Percentiles rank a stretch among this genome's conserved stretches.
Evolutionary conservation across 2,329 filamentous ascomycete species (phyloP).

Genomic region (Coniella vitis): DNA sequence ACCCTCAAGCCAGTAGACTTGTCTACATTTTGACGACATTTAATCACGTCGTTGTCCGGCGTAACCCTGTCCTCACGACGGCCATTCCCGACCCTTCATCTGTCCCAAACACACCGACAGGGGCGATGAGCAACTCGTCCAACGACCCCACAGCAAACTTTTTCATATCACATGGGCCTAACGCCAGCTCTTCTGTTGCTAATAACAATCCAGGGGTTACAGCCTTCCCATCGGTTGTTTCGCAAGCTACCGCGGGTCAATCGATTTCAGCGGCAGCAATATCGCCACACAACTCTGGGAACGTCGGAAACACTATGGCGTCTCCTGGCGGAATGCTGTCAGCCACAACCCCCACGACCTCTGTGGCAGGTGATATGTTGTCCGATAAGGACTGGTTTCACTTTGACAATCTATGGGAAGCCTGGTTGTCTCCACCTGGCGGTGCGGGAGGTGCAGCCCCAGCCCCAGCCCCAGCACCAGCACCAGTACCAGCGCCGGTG

Average conservation of each 20-base stretch:
- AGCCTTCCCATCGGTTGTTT: neutral
- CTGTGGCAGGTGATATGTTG: constrained; percentile 8
- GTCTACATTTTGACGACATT: constrained; percentile 45
- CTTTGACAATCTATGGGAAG: constrained; percentile 15
- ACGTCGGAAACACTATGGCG: neutral
- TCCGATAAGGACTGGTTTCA: constrained; percentile 14
- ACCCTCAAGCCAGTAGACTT: constrained; percentile 43
- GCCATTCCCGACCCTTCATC: constrained; percentile 5
- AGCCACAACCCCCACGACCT: constrained; percentile 10
- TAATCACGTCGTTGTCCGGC: constrained; percentile 16
- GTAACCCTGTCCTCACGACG: neutral
- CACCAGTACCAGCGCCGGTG: neutral
- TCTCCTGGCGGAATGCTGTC: constrained; percentile 6
- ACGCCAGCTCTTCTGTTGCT: neutral
- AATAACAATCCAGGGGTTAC: neutral
- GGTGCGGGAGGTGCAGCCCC: neutral
- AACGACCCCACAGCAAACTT: constrained; percentile 15
- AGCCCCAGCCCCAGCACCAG: neutral
- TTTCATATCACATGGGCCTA: constrained; percentile 8
- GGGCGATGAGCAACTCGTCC: constrained; percentile 3
- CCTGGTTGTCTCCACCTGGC: constrained; percentile 5
- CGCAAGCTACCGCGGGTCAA: neutral
- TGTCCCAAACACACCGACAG: constrained; percentile 10
- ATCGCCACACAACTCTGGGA: constrained; percentile 1
- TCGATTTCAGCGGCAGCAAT: neutral